A percentile compares a stretch with the other conserved stretches of the same genome.
Evolutionary conservation across 768 basidiomycete species (phyloP).

Genomic region (Gelatoporia subvermispora): DNA sequence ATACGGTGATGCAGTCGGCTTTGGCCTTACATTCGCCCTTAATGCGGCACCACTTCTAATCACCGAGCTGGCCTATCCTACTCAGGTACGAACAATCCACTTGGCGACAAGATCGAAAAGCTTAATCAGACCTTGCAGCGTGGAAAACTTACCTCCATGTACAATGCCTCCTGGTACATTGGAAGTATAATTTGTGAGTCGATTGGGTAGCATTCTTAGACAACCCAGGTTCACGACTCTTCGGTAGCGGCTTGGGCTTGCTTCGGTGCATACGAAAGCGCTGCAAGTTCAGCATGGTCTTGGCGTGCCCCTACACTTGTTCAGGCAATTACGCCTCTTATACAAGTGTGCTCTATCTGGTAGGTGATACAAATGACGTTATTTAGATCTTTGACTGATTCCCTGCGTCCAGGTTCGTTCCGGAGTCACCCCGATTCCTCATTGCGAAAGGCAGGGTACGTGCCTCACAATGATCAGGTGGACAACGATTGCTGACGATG

Average conservation of each 20-base stretch:
- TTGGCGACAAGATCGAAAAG: constrained; percentile 19
- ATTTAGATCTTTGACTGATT: neutral
- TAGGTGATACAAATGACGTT: constrained; percentile 16
- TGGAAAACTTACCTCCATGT: constrained; percentile 57
- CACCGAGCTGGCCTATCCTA: constrained; percentile 66
- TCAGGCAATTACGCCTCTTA: constrained; percentile 52
- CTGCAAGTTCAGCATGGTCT: constrained; percentile 38
- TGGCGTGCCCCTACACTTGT: constrained; percentile 65
- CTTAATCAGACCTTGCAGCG: constrained; percentile 22
- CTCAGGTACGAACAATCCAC: constrained; percentile 39
- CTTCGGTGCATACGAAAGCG: constrained; percentile 34
- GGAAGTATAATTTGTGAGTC: constrained; percentile 58
- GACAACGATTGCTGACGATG: neutral
- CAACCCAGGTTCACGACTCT: neutral
- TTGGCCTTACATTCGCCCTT: constrained; percentile 56
- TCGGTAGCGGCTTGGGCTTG: constrained; percentile 42
- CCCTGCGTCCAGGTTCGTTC: constrained; percentile 45
- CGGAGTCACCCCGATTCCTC: constrained; percentile 65
- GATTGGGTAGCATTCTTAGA: constrained; percentile 1
- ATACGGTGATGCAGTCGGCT: constrained; percentile 43
- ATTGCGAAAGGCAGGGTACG: constrained; percentile 53
- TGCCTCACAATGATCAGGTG: neutral
- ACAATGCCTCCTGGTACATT: constrained; percentile 72
- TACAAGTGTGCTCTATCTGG: constrained; percentile 55
- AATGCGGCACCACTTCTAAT: constrained; percentile 62